These are phyloP conservation scores for Penicillium paxilli DNA, from an alignment of 495 filamentous ascomycete species.

Conservation along the genomic window DNA sequence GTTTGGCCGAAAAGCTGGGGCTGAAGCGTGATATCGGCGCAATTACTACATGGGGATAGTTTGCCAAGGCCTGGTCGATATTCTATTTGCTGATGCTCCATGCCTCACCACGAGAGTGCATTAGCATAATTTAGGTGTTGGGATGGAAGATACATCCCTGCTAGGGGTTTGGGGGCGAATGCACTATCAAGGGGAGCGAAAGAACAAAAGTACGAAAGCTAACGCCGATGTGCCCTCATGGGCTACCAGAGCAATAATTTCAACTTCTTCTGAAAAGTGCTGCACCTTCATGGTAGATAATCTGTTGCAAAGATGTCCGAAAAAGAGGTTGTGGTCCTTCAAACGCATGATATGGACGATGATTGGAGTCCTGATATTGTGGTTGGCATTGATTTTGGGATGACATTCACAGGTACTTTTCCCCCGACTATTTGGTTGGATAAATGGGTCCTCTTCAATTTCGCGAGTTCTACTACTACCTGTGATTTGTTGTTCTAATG, in stretches of 20 bases:
- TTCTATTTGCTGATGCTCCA: no score
- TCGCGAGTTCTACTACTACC: no score
- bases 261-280: not conserved
- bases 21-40: not conserved
- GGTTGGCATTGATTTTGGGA: slow-evolving; percentile 62
- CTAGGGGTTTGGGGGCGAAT: not conserved
- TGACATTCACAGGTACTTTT: slow-evolving; percentile 60
- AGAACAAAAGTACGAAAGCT: not conserved
- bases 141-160: not conserved
- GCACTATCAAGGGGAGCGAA: not conserved
- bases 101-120: no score
- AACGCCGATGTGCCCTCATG: not conserved
- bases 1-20: not conserved
- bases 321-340: slow-evolving; percentile 18
- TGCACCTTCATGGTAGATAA: not conserved
- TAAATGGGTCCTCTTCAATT: no score
- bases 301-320: slow-evolving; percentile 14
- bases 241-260: not conserved
- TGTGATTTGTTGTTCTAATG: no score
- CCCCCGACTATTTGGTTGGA: no score
- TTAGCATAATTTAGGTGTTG: not conserved
- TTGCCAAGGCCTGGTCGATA: not conserved
- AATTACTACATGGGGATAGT: not conserved
- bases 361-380: slow-evolving; percentile 49
- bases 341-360: not conserved